Conservation (phyloP, 805 yeast genomes). For the Myxozyma sirexii region DNA sequence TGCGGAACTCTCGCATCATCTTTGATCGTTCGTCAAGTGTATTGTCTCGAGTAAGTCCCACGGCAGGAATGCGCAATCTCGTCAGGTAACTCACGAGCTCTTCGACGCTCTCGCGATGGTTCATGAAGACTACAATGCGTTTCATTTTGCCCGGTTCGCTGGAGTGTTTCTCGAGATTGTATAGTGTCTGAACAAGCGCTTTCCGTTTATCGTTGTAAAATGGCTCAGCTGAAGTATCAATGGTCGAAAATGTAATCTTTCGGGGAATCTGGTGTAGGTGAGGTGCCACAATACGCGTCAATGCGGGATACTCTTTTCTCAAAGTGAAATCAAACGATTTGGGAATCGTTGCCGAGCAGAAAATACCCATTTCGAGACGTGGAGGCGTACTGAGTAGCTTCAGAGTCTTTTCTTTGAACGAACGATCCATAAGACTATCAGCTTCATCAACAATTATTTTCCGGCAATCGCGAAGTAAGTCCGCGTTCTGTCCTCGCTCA, state of each 20-base stretch:
- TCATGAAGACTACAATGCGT: slow-evolving; percentile 82
- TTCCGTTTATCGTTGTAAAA: slow-evolving; percentile 81
- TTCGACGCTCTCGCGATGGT: slow-evolving; percentile 65
- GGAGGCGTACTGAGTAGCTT: slow-evolving; percentile 46
- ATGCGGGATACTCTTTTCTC: slow-evolving; percentile 62
- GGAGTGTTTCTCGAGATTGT: slow-evolving; percentile 81
- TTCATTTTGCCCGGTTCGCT: slow-evolving; percentile 76
- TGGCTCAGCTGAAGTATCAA: slow-evolving; percentile 77
- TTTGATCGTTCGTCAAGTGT: slow-evolving; percentile 59
- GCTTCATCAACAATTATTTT: slow-evolving; percentile 86
- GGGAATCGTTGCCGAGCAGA: slow-evolving; percentile 92
- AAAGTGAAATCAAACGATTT: slow-evolving; percentile 68
- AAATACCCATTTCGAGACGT: slow-evolving; percentile 61
- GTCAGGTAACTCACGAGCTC: slow-evolving; percentile 59
- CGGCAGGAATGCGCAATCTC: slow-evolving; percentile 59
- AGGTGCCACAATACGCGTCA: slow-evolving; percentile 72
- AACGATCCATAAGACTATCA: slow-evolving; percentile 82
- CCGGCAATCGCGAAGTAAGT: slow-evolving; percentile 23
- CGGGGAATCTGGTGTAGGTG: slow-evolving; percentile 82
- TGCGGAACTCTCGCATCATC: slow-evolving; percentile 64
- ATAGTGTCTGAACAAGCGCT: slow-evolving; percentile 85
- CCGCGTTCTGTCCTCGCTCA: slow-evolving; percentile 46
- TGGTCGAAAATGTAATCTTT: slow-evolving; percentile 67
- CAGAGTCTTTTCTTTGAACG: slow-evolving; percentile 61
- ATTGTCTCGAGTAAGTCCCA: slow-evolving; percentile 69